phyloP scores from a whole-genome alignment of 2,329 filamentous ascomycete species.

The Emmonsiellopsis sp. region DNA sequence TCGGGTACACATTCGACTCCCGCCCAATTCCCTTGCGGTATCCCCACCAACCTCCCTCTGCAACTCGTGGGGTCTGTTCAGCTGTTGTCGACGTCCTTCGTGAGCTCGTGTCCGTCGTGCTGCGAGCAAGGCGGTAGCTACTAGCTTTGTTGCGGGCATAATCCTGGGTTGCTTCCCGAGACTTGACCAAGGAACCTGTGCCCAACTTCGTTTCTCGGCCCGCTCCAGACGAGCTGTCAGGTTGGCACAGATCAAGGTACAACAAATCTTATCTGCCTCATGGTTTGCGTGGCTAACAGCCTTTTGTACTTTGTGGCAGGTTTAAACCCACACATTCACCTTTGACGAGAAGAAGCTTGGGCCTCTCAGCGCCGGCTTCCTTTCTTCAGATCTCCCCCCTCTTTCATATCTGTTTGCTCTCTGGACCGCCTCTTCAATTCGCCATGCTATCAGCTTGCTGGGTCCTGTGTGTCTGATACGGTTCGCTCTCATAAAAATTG shows the following conservation, averaged over 20 bases:
- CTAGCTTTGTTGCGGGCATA: not conserved
- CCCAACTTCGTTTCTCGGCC: not conserved
- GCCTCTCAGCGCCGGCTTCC: not conserved
- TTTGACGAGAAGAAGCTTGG: not conserved
- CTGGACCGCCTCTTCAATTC: not conserved
- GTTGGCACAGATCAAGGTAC: not conserved
- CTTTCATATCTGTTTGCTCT: not conserved
- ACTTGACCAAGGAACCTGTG: not conserved
- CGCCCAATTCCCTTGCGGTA: too few species aligned
- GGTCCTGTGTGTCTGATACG: not conserved
- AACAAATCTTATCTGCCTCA: not conserved
- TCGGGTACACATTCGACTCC: too few species aligned
- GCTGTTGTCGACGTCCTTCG: too few species aligned
- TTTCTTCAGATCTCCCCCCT: not conserved
- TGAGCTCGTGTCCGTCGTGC: too few species aligned
- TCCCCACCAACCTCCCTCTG: too few species aligned
- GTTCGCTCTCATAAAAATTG: not conserved
- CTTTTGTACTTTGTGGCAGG: not conserved
- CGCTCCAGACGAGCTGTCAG: not conserved
- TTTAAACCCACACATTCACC: not conserved
- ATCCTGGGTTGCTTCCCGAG: not conserved
- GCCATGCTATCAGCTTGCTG: not conserved
- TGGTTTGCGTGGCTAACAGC: too few species aligned
- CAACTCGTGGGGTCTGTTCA: too few species aligned
- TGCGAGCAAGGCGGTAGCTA: too few species aligned